Evolutionary conservation across 1,284 basidiomycete species (phyloP).

Genomic region (Leccinum griseonigrum): DNA sequence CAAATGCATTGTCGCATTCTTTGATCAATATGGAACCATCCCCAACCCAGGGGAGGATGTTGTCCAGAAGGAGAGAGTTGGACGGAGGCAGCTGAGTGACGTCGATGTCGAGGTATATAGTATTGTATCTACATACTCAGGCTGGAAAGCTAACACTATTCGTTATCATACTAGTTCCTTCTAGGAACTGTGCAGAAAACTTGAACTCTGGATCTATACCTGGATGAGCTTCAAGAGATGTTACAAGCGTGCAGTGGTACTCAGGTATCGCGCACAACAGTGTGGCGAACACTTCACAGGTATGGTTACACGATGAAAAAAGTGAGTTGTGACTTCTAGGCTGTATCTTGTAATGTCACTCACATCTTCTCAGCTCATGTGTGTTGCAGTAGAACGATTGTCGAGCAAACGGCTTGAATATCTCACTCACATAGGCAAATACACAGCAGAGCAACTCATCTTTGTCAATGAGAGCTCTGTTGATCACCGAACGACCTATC

Average conservation of each 20-base stretch:
- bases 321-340: neutral
- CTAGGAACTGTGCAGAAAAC: neutral
- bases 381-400: no score
- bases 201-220: neutral
- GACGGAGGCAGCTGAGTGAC: no score
- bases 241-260: neutral
- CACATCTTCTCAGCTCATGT: neutral
- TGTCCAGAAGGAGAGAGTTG: no score
- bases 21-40: neutral
- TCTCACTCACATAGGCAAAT: no score
- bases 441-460: no score
- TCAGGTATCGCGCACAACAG: neutral
- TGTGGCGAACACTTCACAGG: neutral
- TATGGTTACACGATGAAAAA: neutral
- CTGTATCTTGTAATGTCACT: no score
- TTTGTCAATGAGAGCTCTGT: neutral
- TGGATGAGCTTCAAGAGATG: neutral
- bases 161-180: neutral
- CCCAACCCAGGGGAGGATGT: neutral
- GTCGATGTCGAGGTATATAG: neutral
- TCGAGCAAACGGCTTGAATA: neutral
- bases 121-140: neutral
- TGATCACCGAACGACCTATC: neutral
- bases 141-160: neutral
- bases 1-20: neutral